A percentile compares a stretch with the other conserved stretches of the same genome.
These are phyloP conservation scores for Sherardia arvensis DNA, from an alignment of 257 asterid genomes.

Conservation along the genomic window DNA sequence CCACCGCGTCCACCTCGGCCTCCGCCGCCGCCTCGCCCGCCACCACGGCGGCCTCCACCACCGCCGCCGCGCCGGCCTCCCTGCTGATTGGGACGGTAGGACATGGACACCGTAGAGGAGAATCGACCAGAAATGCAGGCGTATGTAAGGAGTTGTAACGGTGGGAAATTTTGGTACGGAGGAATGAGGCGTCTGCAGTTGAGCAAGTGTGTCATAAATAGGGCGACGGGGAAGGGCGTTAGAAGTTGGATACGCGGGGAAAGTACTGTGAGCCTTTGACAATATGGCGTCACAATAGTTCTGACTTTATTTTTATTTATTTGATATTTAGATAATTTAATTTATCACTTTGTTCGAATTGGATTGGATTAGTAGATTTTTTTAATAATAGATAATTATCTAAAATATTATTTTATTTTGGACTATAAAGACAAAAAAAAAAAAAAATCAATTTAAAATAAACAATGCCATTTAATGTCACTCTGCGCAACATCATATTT, in stretches of 20 bases:
- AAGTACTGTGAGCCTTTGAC: neutral
- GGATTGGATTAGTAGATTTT: too few species aligned
- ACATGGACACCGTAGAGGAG: slow-evolving; percentile 43
- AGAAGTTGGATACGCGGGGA: slow-evolving; percentile 7
- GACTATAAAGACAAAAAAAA: too few species aligned
- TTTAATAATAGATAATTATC: too few species aligned
- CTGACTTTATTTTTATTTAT: neutral
- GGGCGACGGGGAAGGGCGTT: neutral
- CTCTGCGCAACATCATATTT: too few species aligned
- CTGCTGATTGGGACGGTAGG: slow-evolving; percentile 69
- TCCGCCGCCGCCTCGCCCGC: slow-evolving; percentile 27
- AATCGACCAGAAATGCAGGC: slow-evolving; percentile 14
- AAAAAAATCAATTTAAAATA: too few species aligned
- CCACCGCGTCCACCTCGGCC: slow-evolving; percentile 49
- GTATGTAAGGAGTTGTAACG: slow-evolving; percentile 7
- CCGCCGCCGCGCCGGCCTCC: slow-evolving; percentile 61
- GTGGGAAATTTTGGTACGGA: slow-evolving; percentile 7
- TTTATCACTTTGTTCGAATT: too few species aligned
- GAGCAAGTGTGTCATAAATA: slow-evolving; percentile 38
- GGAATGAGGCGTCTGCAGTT: slow-evolving; percentile 19
- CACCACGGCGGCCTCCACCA: slow-evolving; percentile 32
- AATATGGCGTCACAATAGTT: neutral
- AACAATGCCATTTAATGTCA: too few species aligned
- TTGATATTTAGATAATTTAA: too few species aligned
- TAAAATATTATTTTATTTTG: too few species aligned